These are phyloP conservation scores for Madurella fahalii DNA, from an alignment of 2,329 filamentous ascomycete species.

Conservation along the genomic window DNA sequence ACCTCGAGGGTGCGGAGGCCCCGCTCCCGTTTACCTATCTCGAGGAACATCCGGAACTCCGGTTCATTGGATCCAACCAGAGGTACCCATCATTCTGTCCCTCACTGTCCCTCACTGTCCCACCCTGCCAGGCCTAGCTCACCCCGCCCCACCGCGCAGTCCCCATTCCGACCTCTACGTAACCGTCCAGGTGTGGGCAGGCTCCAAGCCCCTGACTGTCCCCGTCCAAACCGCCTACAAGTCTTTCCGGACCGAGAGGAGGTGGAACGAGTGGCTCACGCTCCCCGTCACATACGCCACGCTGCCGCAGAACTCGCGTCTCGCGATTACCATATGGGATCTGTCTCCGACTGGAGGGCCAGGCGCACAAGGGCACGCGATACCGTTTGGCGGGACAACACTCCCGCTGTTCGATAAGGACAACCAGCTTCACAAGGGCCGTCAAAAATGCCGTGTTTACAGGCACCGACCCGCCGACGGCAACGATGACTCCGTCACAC, in stretches of 20 bases:
- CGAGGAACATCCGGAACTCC: slow-evolving; percentile 71
- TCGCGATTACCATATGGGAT: slow-evolving; percentile 96
- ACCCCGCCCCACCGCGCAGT: slow-evolving; percentile 40
- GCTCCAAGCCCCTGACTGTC: slow-evolving; percentile 90
- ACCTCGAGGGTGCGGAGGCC: slow-evolving; percentile 73
- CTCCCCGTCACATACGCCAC: slow-evolving; percentile 81
- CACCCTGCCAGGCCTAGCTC: slow-evolving; percentile 1
- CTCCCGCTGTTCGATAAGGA: slow-evolving; percentile 88
- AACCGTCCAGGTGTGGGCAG: slow-evolving; percentile 89
- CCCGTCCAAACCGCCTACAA: slow-evolving; percentile 92
- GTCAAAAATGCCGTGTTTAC: slow-evolving; percentile 86
- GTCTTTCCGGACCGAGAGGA: slow-evolving; percentile 72
- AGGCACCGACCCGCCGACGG: slow-evolving; percentile 82
- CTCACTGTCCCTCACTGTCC: background rate
- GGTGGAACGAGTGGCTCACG: slow-evolving; percentile 93
- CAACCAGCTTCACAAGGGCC: slow-evolving; percentile 83
- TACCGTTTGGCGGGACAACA: slow-evolving; percentile 93
- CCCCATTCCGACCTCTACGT: slow-evolving; percentile 85
- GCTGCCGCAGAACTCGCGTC: slow-evolving; percentile 73
- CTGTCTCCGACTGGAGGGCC: slow-evolving; percentile 73
- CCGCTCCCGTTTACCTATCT: slow-evolving; percentile 73
- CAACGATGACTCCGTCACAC: slow-evolving; percentile 73
- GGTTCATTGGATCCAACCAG: slow-evolving; percentile 82
- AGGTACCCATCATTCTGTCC: slow-evolving; percentile 44
- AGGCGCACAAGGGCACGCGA: slow-evolving; percentile 67